Percentiles rank a stretch among this genome's conserved stretches.
Evolutionary conservation across 108 stramenopile genomes (phyloP).

Genomic region (Ochromonas danica): DNA sequence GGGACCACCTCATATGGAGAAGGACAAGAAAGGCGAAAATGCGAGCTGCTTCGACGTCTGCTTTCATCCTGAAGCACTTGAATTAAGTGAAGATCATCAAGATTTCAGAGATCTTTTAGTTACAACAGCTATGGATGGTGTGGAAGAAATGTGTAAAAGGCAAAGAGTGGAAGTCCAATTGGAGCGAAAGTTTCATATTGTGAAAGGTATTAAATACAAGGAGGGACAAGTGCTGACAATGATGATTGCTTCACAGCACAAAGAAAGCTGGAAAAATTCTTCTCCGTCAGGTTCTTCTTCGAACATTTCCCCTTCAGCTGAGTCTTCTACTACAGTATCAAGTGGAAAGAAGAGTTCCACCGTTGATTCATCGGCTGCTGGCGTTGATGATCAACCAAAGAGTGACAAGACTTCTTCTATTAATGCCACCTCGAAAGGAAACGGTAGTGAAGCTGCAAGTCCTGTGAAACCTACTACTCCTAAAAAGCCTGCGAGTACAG

Average conservation of each 20-base stretch:
- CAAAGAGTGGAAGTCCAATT: slow-evolving; percentile 33
- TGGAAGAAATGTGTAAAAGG: slow-evolving; percentile 31
- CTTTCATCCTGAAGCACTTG: slow-evolving; percentile 40
- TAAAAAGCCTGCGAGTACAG: slow-evolving; percentile 13
- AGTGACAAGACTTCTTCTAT: neutral
- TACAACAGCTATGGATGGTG: slow-evolving; percentile 39
- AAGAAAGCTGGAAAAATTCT: slow-evolving; percentile 5
- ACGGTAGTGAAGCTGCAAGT: neutral
- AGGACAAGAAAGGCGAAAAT: slow-evolving; percentile 49
- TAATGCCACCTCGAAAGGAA: neutral
- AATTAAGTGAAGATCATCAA: neutral
- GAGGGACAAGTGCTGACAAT: slow-evolving; percentile 37
- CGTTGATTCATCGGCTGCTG: neutral
- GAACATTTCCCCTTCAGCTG: neutral
- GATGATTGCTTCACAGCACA: slow-evolving; percentile 2
- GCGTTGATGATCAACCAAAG: neutral
- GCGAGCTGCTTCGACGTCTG: slow-evolving; percentile 43
- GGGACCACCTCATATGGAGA: slow-evolving; percentile 63
- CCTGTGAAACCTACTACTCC: neutral
- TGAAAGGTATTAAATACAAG: slow-evolving; percentile 46
- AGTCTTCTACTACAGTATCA: neutral
- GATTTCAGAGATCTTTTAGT: slow-evolving; percentile 49
- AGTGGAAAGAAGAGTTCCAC: neutral
- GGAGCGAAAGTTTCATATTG: slow-evolving; percentile 36
- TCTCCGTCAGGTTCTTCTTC: neutral